A percentile compares a stretch with the other conserved stretches of the same genome.
Conservation (phyloP, 2,329 filamentous ascomycete species). For the Elsinoe arachidis region DNA sequence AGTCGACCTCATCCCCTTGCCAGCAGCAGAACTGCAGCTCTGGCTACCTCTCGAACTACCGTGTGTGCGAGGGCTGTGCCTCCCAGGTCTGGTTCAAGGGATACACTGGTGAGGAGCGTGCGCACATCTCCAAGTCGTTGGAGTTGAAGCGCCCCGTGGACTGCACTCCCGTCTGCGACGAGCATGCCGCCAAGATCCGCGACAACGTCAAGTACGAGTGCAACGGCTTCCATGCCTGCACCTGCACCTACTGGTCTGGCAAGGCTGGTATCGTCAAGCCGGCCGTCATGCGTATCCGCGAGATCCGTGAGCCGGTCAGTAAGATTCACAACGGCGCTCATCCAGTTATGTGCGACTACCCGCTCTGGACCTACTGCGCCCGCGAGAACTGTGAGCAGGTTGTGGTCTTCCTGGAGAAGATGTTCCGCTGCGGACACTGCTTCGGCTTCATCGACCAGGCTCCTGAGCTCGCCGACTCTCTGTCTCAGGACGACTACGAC, state of each 20-base stretch:
- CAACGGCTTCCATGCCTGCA: background rate
- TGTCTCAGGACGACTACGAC: background rate
- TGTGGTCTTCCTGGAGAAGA: background rate
- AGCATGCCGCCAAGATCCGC: background rate
- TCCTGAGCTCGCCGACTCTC: background rate
- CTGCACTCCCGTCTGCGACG: background rate
- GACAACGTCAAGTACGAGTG: background rate
- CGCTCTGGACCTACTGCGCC: background rate
- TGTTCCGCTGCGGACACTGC: background rate
- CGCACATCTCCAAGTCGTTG: background rate
- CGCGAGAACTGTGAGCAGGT: background rate
- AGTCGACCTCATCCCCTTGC: background rate
- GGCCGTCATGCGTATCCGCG: background rate
- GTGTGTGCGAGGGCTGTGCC: slow-evolving; percentile 6
- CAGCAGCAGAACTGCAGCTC: background rate
- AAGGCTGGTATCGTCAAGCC: background rate
- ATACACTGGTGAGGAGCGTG: background rate
- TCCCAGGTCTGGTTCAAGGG: background rate
- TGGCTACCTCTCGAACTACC: background rate
- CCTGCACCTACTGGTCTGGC: background rate
- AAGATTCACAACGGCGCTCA: background rate
- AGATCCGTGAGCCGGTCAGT: background rate
- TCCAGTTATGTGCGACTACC: background rate
- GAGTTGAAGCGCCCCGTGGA: background rate
- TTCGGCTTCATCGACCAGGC: background rate